Conservation (phyloP, 345 rosid species). For the Murraya koenigii region DNA sequence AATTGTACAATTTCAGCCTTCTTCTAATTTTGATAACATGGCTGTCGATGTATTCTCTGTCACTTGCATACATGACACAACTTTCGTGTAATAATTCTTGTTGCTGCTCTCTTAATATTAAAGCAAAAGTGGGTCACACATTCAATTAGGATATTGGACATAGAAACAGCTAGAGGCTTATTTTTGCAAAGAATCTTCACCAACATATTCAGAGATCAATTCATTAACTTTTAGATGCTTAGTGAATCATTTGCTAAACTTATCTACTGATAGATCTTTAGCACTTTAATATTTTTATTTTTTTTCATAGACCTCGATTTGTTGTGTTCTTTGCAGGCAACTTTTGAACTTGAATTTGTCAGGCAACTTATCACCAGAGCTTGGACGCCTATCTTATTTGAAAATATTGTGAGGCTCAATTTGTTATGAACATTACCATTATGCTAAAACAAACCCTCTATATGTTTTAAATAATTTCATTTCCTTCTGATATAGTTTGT, state of each 20-base stretch:
- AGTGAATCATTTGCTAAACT: neutral
- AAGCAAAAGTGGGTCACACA: neutral
- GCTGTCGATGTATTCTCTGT: neutral
- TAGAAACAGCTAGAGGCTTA: neutral
- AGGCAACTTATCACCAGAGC: constrained; percentile 78
- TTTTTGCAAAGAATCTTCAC: neutral
- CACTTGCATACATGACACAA: neutral
- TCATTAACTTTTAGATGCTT: neutral
- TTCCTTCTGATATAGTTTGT: constrained; percentile 13
- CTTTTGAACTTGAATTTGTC: constrained; percentile 67
- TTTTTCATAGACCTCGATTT: neutral
- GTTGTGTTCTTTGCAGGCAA: constrained; percentile 53
- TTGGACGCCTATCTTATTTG: constrained; percentile 65
- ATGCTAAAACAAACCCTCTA: neutral
- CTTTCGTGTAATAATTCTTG: neutral
- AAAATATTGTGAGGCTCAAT: constrained; percentile 56
- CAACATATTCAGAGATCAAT: neutral
- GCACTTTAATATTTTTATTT: neutral
- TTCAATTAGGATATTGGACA: neutral
- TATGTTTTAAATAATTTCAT: neutral
- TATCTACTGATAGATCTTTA: neutral
- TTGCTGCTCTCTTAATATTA: neutral
- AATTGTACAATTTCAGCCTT: constrained; percentile 49
- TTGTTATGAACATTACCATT: neutral
- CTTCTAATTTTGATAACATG: neutral